Conservation (phyloP, 2,329 filamentous ascomycete species). For the Raffaelea albimanens region DNA sequence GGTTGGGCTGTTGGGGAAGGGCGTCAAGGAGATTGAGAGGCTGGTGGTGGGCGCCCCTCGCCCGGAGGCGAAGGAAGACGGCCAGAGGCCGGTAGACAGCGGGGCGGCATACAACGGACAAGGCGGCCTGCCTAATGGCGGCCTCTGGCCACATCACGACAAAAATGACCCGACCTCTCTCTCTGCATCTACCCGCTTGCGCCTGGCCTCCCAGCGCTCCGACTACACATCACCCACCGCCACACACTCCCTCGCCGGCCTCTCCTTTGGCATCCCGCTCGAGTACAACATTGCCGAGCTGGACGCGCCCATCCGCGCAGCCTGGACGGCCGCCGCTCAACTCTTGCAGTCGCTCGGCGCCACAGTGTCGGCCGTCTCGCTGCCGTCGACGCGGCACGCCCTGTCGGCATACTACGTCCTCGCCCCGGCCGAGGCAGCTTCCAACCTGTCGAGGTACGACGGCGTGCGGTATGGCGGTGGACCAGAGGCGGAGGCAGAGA, state of each 20-base stretch:
- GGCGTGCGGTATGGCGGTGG: constrained; percentile 76
- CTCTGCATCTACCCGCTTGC: constrained; percentile 40
- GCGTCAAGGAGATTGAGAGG: constrained; percentile 39
- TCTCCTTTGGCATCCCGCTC: constrained; percentile 48
- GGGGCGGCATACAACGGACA: constrained; percentile 18
- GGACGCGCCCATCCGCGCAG: constrained; percentile 53
- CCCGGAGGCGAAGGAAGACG: too few relatives aligned
- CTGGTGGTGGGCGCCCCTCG: constrained; percentile 47
- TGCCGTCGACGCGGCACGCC: constrained; percentile 77
- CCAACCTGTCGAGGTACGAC: constrained; percentile 94
- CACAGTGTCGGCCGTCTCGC: constrained; percentile 62
- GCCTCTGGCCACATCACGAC: constrained; percentile 50
- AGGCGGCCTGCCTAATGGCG: neutral
- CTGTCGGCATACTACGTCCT: constrained; percentile 93
- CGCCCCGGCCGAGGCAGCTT: constrained; percentile 88
- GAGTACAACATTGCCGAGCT: constrained; percentile 90
- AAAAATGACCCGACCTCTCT: constrained; percentile 66
- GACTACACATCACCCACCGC: constrained; percentile 3
- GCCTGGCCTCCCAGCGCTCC: constrained; percentile 19
- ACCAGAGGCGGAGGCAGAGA: constrained; percentile 15
- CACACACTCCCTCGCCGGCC: constrained; percentile 12
- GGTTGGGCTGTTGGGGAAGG: constrained; percentile 62
- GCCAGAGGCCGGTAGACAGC: neutral
- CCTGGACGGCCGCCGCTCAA: constrained; percentile 58
- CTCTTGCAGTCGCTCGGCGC: constrained; percentile 57